Conservation (phyloP, 106 monocot genomes). For the Iris macrosiphon region DNA sequence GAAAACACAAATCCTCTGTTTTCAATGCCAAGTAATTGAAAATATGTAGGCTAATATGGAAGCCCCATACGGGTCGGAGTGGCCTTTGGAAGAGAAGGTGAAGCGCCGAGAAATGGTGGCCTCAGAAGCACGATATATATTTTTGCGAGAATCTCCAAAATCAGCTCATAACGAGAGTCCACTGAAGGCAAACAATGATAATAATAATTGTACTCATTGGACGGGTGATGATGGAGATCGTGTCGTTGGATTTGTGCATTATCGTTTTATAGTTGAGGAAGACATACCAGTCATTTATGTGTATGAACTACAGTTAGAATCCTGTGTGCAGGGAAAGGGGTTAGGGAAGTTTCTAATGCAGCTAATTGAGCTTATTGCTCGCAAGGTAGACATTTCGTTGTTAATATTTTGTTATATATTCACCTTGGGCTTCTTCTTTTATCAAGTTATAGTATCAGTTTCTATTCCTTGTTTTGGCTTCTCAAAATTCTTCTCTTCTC, state of each 20-base stretch:
- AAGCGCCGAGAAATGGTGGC: constrained; percentile 82
- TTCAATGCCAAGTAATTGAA: not conserved
- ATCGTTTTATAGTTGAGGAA: constrained; percentile 77
- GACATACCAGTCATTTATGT: constrained; percentile 89
- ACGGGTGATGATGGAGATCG: constrained; percentile 30
- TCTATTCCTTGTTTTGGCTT: not conserved
- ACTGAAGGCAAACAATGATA: constrained; percentile 15
- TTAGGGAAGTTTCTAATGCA: constrained; percentile 96
- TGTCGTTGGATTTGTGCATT: constrained; percentile 81
- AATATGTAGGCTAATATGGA: constrained; percentile 81
- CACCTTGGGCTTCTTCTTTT: no score
- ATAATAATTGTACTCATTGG: constrained; percentile 15
- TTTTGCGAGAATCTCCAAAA: constrained; percentile 36
- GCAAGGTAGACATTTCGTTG: constrained; percentile 81
- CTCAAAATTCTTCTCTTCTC: no score
- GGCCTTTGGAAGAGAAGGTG: constrained; percentile 80
- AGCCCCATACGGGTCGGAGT: constrained; percentile 62
- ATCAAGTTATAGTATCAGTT: not conserved
- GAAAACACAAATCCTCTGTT: no score
- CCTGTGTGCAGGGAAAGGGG: constrained; percentile 62
- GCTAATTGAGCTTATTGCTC: constrained; percentile 80
- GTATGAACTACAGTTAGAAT: constrained; percentile 84
- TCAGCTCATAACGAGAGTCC: constrained; percentile 3
- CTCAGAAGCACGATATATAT: constrained; percentile 82
- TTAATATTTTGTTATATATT: not conserved